phyloP scores from a whole-genome alignment of 345 rosid species.

The Acer campestre region DNA sequence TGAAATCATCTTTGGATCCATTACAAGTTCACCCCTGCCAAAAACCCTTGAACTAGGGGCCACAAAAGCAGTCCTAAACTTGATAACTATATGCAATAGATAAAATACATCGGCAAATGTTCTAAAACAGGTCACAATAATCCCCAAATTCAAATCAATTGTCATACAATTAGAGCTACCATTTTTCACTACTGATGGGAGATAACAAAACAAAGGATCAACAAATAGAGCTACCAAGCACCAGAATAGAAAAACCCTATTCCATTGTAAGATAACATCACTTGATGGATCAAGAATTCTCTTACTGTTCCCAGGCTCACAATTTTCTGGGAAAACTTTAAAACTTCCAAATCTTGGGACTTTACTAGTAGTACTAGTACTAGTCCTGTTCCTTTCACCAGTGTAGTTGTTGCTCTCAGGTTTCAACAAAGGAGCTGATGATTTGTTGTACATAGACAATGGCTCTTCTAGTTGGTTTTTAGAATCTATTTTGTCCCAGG shows the following conservation, averaged over 20 bases:
- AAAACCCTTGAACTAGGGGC: conserved; percentile 75
- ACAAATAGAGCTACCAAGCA: conserved; percentile 78
- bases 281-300: conserved; percentile 74
- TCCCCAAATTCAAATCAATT: conserved; percentile 62
- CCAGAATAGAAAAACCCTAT: conserved; percentile 74
- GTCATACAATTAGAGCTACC: conserved; percentile 58
- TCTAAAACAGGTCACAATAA: conserved; percentile 68
- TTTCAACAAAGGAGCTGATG: conserved; percentile 40
- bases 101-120: conserved; percentile 75
- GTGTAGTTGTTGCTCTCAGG: conserved; percentile 30
- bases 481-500: conserved; percentile 19
- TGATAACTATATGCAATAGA: conserved; percentile 56
- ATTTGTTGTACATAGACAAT: conserved; percentile 49
- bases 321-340: conserved; percentile 62
- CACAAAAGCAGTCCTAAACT: conserved; percentile 80
- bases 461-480: conserved; percentile 37
- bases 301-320: conserved; percentile 39
- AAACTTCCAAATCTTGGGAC: conserved; percentile 48
- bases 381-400: conserved; percentile 21
- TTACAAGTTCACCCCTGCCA: conserved; percentile 84
- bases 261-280: conserved; percentile 56
- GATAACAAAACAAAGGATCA: conserved; percentile 82
- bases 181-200: conserved; percentile 55
- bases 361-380: conserved; percentile 1
- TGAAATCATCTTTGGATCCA: conserved; percentile 66